Percentiles rank a stretch among this genome's conserved stretches.
phyloP scores from a whole-genome alignment of 1,139 yeast genomes.

The Nakaseomyces sp. region DNA sequence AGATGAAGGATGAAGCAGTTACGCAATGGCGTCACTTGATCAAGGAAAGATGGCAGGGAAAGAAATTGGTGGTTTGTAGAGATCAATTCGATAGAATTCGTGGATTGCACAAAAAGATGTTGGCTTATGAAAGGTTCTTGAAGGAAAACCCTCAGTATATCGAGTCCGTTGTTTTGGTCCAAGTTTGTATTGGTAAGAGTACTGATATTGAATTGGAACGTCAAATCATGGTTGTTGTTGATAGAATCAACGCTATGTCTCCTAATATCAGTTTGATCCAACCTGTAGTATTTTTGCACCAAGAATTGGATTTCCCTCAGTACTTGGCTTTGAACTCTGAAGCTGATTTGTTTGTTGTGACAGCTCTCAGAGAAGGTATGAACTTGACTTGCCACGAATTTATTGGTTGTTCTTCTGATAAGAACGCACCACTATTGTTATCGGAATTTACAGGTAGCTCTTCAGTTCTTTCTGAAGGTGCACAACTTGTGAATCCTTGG shows the following conservation, averaged over 20 bases:
- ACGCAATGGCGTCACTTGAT: slow-evolving; percentile 58
- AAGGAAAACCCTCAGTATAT: slow-evolving; percentile 58
- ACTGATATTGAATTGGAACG: slow-evolving; percentile 47
- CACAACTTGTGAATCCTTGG: slow-evolving; percentile 83
- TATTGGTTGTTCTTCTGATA: slow-evolving; percentile 59
- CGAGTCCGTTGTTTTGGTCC: slow-evolving; percentile 62
- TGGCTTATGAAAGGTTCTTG: slow-evolving; percentile 75
- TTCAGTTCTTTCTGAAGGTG: slow-evolving; percentile 59
- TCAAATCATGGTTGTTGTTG: slow-evolving; percentile 66
- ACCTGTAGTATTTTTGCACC: slow-evolving; percentile 77
- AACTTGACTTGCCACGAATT: slow-evolving; percentile 91
- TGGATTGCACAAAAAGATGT: slow-evolving; percentile 75
- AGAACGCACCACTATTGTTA: slow-evolving; percentile 69
- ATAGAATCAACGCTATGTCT: slow-evolving; percentile 68
- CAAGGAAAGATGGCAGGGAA: slow-evolving; percentile 60
- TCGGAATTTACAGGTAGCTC: slow-evolving; percentile 94
- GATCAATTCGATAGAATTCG: slow-evolving; percentile 79
- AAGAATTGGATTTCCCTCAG: slow-evolving; percentile 80
- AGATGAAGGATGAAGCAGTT: slow-evolving; percentile 45
- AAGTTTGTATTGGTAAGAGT: slow-evolving; percentile 58
- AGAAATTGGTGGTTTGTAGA: slow-evolving; percentile 66
- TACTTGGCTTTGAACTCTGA: slow-evolving; percentile 75
- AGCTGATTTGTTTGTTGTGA: slow-evolving; percentile 77
- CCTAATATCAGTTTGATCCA: slow-evolving; percentile 66
- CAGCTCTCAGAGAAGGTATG: slow-evolving; percentile 91